Conservation (phyloP, 2,329 filamentous ascomycete genomes). For the Scleromitrula shiraiana region DNA sequence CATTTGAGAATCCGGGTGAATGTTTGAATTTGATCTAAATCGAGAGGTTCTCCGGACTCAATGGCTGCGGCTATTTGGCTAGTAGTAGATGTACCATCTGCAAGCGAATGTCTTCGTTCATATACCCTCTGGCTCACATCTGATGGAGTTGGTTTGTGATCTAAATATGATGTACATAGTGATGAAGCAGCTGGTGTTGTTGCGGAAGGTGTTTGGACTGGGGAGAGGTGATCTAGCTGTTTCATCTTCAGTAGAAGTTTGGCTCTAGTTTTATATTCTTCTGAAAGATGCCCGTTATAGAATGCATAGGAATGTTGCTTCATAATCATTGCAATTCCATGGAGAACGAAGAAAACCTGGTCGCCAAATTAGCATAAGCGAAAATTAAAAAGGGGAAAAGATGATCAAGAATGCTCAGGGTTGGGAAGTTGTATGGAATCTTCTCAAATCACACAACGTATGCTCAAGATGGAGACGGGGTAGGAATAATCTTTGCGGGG, state of each 20-base stretch:
- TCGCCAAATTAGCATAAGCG: neutral
- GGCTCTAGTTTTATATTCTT: slow-evolving; percentile 44
- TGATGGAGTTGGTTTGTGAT: slow-evolving; percentile 34
- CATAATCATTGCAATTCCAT: slow-evolving; percentile 71
- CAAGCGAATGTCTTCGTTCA: slow-evolving; percentile 25
- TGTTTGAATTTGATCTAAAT: slow-evolving; percentile 51
- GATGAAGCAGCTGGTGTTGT: slow-evolving; percentile 36
- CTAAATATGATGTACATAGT: slow-evolving; percentile 40
- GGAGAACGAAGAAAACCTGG: slow-evolving; percentile 56
- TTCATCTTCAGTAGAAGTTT: slow-evolving; percentile 43
- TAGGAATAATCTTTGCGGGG: too few species aligned
- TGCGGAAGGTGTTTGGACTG: slow-evolving; percentile 36
- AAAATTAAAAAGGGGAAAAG: neutral
- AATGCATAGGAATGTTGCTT: slow-evolving; percentile 57
- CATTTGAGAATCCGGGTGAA: slow-evolving; percentile 59
- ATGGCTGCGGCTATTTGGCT: slow-evolving; percentile 54
- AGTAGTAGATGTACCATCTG: slow-evolving; percentile 38
- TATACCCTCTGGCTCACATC: slow-evolving; percentile 36
- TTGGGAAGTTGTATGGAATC: neutral
- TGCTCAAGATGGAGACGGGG: too few species aligned
- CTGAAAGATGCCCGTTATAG: slow-evolving; percentile 63
- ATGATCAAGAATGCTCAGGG: neutral
- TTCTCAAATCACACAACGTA: neutral
- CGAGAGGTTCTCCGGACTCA: slow-evolving; percentile 50
- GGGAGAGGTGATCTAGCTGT: slow-evolving; percentile 47